Base-by-base conservation (phyloP, 148 eudicot species). In the Dianthus caryophyllus region DNA sequence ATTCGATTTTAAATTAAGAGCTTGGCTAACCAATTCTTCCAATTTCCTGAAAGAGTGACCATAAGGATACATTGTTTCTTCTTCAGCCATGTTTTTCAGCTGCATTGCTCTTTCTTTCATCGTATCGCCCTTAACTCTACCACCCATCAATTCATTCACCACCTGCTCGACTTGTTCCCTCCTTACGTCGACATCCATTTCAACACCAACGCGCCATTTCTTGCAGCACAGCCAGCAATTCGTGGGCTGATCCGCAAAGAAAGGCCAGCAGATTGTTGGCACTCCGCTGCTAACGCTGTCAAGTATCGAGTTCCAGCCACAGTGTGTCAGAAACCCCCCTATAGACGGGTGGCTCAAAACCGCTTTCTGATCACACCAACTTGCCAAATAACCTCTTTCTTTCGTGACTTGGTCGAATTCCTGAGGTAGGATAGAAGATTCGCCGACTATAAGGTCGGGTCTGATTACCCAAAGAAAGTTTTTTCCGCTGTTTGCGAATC, bases 221-320 rank as follows among this genome's bases (percentile, higher is more conserved):
- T 20, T 15, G 56, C 81, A 70, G 27, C 68, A 51, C 18, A 54
- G 74, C 81, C 81, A 73, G 41, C 77, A 73, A 27, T 78, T 78
- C 0, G 77, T 73, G 1, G 71, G 72, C 49, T 73, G 81, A n/a
- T 78, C 81, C 1, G 77, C 75, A 29, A 78, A 78, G 26, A 69
- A 78, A 25, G 81, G 78, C 81, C 81, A 78, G 30, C 77, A 78
- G 0, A 78, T 46, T 48, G 70, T 46, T 1, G 81, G 76, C 30
- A 78, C 74, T 13, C 71, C 81, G 24, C 60, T 69, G 29, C 18
- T 50, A 2, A 77, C 22, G 29, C 61, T 73, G 59, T 77, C 80
- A n/a, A 77, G 5, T 6, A 59, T 55, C 1, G 74, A 78, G 53
- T 78, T 78, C 81, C 81, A 78, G 0, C 77, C 81, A 69, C 74